A percentile compares a stretch with the other conserved stretches of the same genome.
Conservation (phyloP, 2,329 filamentous ascomycete species). For the Penicillium verrucosum region DNA sequence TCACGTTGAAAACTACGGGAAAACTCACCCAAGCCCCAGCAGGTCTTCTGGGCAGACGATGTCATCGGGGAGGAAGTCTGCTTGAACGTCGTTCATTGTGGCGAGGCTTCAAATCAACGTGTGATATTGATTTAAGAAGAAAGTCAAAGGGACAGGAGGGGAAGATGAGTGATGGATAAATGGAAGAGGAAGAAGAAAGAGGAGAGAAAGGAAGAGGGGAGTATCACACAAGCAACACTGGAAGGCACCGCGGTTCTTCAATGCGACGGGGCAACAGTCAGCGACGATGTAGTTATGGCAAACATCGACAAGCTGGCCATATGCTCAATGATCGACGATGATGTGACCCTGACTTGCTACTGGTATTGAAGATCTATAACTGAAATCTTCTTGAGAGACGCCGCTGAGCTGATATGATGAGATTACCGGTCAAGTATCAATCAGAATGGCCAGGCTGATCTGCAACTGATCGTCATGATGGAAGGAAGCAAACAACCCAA, state of each 20-base stretch:
- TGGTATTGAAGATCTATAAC: neutral
- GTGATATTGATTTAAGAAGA: neutral
- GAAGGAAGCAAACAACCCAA: neutral
- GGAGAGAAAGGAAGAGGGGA: neutral
- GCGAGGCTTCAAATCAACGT: neutral
- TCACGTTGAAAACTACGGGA: neutral
- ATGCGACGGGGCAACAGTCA: neutral
- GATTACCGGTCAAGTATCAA: neutral
- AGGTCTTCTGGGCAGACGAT: conserved; percentile 64
- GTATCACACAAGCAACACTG: neutral
- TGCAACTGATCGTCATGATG: neutral
- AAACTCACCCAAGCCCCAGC: conserved; percentile 65
- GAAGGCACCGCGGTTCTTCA: neutral
- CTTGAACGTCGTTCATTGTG: conserved; percentile 68
- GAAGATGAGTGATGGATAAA: neutral
- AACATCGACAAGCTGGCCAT: neutral
- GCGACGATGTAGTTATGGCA: neutral
- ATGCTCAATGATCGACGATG: neutral
- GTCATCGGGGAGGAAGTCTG: conserved; percentile 63
- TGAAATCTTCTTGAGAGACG: neutral
- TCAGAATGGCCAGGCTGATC: neutral
- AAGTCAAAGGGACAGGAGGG: neutral
- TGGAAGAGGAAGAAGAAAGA: neutral
- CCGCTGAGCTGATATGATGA: neutral
- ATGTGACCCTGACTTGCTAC: neutral